Base-by-base conservation (phyloP, 495 filamentous ascomycete genomes). In the Saxophila tyrrhenica region DNA sequence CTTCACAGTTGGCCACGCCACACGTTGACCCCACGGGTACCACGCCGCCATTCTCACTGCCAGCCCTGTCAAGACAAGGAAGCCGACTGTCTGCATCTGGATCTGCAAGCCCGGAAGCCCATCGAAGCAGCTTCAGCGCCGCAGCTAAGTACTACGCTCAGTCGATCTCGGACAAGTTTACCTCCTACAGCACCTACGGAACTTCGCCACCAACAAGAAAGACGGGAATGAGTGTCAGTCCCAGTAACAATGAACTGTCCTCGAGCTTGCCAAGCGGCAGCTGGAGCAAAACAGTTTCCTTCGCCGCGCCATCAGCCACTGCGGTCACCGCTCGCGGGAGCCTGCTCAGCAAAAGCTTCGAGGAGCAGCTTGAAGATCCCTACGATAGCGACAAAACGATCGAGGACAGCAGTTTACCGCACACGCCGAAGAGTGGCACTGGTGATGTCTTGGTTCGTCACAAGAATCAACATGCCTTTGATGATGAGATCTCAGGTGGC, bases 71-170 rank as follows among this genome's bases (percentile, higher is more conserved):
- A 15, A 29, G 39, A 9, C 21, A 51, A 13, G 32, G 43, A 8
- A 38, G 45, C 3, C 50, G 25, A 39, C 21, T 53, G 24, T 53
- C 54, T 7, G 25, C 25, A 8, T 47, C 52, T 22, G 56, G 50
- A 3, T 25, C 51, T 1, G 25, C 48, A 25, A 60, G 57, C 43
- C 57, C 57, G 7, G 57, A 60, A 20, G n/a, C 38, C 19, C 48
- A 57, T 22, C 58, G 58, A 10, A 60, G 54, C 54, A 60, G 58
- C 42, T 62, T 62, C 47, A 55, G 59, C 21, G 59, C 59, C 1
- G 55, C 55, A 23, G 55, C 59, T 3, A 51, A 52, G 22, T 46
- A 50, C 21, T 58, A 62, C 51, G 59, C 59, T 0, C 59, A 62
- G 43, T 57, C 47, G 29, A 58, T 62, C 21, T 54, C 55, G 2